Conservation (phyloP, 345 rosid genomes). For the Aurinia saxatilis region DNA sequence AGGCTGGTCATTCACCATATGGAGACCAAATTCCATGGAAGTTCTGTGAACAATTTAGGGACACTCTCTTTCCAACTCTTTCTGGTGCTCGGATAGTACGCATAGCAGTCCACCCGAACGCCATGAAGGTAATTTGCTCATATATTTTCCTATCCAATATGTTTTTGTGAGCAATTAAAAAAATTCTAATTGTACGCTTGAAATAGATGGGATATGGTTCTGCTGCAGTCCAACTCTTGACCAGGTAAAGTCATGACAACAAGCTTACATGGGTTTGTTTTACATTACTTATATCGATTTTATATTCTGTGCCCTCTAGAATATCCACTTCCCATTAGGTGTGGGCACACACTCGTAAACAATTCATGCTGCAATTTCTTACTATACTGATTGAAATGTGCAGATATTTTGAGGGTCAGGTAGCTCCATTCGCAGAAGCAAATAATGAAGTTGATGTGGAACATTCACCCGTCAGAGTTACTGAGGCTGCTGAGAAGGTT, state of each 20-base stretch:
- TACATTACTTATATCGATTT: neutral
- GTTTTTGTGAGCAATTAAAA: conserved; percentile 20
- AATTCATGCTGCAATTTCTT: neutral
- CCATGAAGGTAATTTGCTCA: conserved; percentile 60
- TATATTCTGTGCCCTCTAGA: neutral
- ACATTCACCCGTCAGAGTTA: conserved; percentile 42
- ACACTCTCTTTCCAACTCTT: conserved; percentile 72
- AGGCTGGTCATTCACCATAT: conserved; percentile 75
- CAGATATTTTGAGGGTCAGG: conserved; percentile 88
- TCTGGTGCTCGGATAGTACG: conserved; percentile 98
- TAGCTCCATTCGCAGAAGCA: conserved; percentile 58
- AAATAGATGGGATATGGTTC: conserved; percentile 97
- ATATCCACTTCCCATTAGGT: neutral
- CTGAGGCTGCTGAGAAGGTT: conserved; percentile 96
- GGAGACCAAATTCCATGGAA: conserved; percentile 99
- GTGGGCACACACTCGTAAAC: conserved; percentile 1
- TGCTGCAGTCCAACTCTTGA: conserved; percentile 76
- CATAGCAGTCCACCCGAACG: conserved; percentile 96
- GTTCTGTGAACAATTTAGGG: conserved; percentile 82
- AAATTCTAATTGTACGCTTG: neutral
- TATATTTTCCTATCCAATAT: neutral
- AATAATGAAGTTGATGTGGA: conserved; percentile 43
- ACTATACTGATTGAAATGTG: conserved; percentile 4
- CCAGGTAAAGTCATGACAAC: conserved; percentile 47
- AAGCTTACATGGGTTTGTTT: neutral